Conservation (phyloP, 2,329 filamentous ascomycete species). For the Claviceps purpurea region DNA sequence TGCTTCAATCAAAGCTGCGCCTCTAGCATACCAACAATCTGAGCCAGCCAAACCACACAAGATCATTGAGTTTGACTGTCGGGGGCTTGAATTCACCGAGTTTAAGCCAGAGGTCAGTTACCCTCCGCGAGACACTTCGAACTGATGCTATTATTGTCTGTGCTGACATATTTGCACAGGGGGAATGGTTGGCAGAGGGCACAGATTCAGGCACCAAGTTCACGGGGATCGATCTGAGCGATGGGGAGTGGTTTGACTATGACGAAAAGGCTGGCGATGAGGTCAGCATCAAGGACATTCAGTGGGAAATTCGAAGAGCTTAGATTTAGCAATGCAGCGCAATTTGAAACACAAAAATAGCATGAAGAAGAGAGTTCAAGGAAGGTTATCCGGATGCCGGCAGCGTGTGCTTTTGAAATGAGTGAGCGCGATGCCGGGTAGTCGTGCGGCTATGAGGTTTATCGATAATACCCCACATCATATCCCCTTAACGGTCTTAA, state of each 20-base stretch:
- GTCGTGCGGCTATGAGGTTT: not conserved
- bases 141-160: not conserved
- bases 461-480: constrained; percentile 1
- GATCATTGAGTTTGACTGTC: constrained; percentile 83
- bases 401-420: not conserved
- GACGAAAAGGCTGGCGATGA: constrained; percentile 88
- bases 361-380: not conserved
- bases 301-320: constrained; percentile 69
- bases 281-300: constrained; percentile 80
- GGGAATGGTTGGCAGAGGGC: constrained; percentile 80
- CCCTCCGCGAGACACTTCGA: not conserved
- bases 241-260: constrained; percentile 97
- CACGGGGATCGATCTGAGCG: constrained; percentile 62
- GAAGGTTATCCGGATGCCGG: not conserved
- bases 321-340: constrained; percentile 22
- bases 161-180: constrained; percentile 39
- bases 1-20: constrained; percentile 65
- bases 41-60: constrained; percentile 65
- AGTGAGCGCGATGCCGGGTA: not conserved
- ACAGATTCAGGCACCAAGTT: constrained; percentile 73
- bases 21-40: constrained; percentile 54
- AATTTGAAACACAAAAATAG: no score
- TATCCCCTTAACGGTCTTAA: no score
- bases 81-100: constrained; percentile 80
- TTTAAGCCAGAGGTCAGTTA: constrained; percentile 73